A percentile compares a stretch with the other conserved stretches of the same genome.
Conservation (phyloP, 2,329 filamentous ascomycete genomes). For the Paraconiothyrium sp. region DNA sequence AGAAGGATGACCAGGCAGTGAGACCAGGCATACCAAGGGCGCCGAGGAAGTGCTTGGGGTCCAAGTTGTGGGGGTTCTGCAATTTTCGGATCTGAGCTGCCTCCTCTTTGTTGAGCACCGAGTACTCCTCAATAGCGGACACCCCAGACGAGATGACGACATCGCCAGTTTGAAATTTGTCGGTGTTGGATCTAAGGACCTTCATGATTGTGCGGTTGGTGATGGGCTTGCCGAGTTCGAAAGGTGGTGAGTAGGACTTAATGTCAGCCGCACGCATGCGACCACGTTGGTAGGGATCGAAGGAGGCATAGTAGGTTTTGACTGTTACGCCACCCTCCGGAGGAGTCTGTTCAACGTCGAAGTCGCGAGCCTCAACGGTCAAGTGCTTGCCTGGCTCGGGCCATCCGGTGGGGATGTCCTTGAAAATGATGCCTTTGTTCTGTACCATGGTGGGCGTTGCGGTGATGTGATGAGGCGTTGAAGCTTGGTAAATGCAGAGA, state of each 20-base stretch:
- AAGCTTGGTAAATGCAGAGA: neutral
- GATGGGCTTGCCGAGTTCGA: conserved; percentile 70
- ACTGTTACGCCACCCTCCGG: conserved; percentile 73
- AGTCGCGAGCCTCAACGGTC: conserved; percentile 69
- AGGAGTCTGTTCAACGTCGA: conserved; percentile 70
- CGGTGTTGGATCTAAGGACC: conserved; percentile 74
- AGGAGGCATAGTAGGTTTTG: conserved; percentile 77
- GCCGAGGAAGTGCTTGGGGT: conserved; percentile 75
- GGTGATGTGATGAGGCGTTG: neutral
- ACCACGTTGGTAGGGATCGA: conserved; percentile 86
- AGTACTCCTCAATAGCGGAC: conserved; percentile 75
- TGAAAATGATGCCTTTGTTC: conserved; percentile 82
- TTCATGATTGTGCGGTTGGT: conserved; percentile 70
- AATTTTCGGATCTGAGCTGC: conserved; percentile 62
- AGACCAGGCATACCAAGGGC: conserved; percentile 81
- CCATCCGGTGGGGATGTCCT: conserved; percentile 70
- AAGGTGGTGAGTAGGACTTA: conserved; percentile 75
- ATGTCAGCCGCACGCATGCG: conserved; percentile 72
- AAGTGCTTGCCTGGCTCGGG: conserved; percentile 78
- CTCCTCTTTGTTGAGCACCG: conserved; percentile 61
- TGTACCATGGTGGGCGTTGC: conserved; percentile 57
- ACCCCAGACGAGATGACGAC: conserved; percentile 63
- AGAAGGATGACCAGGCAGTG: conserved; percentile 78
- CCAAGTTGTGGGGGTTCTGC: conserved; percentile 74
- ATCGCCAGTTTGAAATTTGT: conserved; percentile 73